Conservation (phyloP, 805 yeast genomes). For the Nakazawaea sp. region DNA sequence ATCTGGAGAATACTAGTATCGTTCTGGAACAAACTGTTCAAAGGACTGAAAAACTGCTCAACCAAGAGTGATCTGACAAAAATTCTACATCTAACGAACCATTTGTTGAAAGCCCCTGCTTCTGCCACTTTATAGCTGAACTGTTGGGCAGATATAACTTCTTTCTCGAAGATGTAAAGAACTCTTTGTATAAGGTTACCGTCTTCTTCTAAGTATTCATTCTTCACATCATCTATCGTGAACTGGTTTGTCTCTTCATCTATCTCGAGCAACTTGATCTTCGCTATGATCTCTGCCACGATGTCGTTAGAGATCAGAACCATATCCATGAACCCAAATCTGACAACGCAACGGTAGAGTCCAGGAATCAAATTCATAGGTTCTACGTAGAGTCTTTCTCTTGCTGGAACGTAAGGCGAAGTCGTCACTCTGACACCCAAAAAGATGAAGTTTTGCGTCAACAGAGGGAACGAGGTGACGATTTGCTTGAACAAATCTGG, state of each 20-base stretch:
- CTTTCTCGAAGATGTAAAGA: conserved; percentile 21
- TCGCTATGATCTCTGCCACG: conserved; percentile 15
- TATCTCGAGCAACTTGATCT: conserved; percentile 4
- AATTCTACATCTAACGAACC: conserved; percentile 3
- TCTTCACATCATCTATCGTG: neutral
- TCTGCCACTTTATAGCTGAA: conserved; percentile 3
- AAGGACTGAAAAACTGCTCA: conserved; percentile 14
- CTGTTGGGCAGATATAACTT: conserved; percentile 14
- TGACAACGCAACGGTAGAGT: conserved; percentile 39
- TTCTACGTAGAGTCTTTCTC: conserved; percentile 33
- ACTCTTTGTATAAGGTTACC: conserved; percentile 11
- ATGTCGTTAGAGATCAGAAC: conserved; percentile 16
- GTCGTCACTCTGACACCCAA: conserved; percentile 34
- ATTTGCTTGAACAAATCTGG: conserved; percentile 34
- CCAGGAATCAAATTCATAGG: conserved; percentile 33
- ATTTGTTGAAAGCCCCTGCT: conserved; percentile 1
- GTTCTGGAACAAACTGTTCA: conserved; percentile 14
- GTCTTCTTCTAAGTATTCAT: neutral
- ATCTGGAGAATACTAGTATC: conserved; percentile 6
- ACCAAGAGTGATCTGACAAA: conserved; percentile 8
- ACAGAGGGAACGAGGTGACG: conserved; percentile 31
- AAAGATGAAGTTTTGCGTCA: conserved; percentile 38
- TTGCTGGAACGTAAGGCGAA: conserved; percentile 31
- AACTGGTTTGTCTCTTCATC: conserved; percentile 13
- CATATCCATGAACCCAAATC: conserved; percentile 44